phyloP scores from a whole-genome alignment of 75 land plant species.

The Sequoia sempervirens region DNA sequence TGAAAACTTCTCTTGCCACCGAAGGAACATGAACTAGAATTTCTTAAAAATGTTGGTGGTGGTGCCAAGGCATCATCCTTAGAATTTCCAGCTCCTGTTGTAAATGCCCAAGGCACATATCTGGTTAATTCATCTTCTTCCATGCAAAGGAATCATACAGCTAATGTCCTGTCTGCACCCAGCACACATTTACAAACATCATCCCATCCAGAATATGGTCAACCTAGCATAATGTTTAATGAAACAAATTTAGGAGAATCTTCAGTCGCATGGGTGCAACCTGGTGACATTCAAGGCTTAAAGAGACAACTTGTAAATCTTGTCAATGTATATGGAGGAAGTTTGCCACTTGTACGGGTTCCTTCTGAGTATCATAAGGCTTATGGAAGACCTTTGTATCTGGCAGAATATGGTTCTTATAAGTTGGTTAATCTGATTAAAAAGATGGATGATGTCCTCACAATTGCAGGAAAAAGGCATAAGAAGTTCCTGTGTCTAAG shows the following conservation, averaged over 20 bases:
- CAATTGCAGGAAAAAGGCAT: slow-evolving; percentile 57
- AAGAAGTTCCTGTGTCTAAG: slow-evolving; percentile 49
- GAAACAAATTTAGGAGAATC: not conserved
- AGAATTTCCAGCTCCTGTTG: too few relatives aligned
- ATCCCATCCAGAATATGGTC: not conserved
- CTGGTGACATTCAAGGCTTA: slow-evolving; percentile 76
- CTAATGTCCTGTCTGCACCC: not conserved
- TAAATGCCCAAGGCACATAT: not conserved
- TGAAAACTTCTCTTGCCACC: not conserved
- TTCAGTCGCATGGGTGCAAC: slow-evolving; percentile 40
- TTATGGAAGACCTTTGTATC: slow-evolving; percentile 65
- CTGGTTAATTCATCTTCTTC: not conserved
- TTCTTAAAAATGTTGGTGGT: not conserved
- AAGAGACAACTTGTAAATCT: slow-evolving; percentile 72
- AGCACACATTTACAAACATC: not conserved
- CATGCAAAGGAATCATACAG: not conserved
- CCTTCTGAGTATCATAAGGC: slow-evolving; percentile 68
- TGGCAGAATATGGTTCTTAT: slow-evolving; percentile 64
- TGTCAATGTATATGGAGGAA: slow-evolving; percentile 62
- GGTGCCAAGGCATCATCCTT: not conserved
- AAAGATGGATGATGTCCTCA: slow-evolving; percentile 57
- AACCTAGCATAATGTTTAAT: not conserved
- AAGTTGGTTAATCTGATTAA: slow-evolving; percentile 73
- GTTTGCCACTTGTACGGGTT: slow-evolving; percentile 47
- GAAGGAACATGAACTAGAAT: not conserved